These are phyloP conservation scores for Cystobasidiaceae sp. DNA, from an alignment of 1,284 basidiomycete species.

Conservation along the genomic window DNA sequence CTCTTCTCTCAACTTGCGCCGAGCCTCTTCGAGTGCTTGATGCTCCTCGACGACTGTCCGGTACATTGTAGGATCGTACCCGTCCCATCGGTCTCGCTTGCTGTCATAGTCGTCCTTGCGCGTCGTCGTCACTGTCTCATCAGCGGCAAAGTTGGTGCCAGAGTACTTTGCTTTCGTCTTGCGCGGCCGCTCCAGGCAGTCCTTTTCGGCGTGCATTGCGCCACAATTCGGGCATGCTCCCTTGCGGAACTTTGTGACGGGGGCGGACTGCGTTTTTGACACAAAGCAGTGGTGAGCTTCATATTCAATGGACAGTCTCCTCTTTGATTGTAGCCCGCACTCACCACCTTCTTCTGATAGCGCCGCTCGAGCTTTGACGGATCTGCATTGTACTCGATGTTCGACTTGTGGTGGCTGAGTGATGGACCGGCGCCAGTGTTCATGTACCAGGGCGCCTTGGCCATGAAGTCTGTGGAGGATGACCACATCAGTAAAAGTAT, in stretches of 20 bases:
- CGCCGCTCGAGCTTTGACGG: constrained; percentile 74
- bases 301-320: too few species aligned
- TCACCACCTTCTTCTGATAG: constrained; percentile 84
- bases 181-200: constrained; percentile 93
- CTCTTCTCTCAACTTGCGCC: constrained; percentile 85
- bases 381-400: constrained; percentile 57
- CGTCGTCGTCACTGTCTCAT: constrained; percentile 66
- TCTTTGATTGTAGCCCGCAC: constrained; percentile 44
- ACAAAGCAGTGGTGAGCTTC: too few species aligned
- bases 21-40: constrained; percentile 81
- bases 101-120: constrained; percentile 72
- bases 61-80: constrained; percentile 86
- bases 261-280: background rate
- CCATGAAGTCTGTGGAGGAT: constrained; percentile 52
- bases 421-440: constrained; percentile 78
- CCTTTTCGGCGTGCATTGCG: constrained; percentile 83
- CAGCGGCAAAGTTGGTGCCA: constrained; percentile 80
- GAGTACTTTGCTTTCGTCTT: constrained; percentile 94
- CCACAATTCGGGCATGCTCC: constrained; percentile 99
- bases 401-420: constrained; percentile 78
- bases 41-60: constrained; percentile 84
- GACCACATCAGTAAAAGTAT: background rate
- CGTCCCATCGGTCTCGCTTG: constrained; percentile 97
- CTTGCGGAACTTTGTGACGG: constrained; percentile 88
- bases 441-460: constrained; percentile 95